phyloP scores from a whole-genome alignment of 2,329 filamentous ascomycete species.

The Nothomitra cinnamomea region DNA sequence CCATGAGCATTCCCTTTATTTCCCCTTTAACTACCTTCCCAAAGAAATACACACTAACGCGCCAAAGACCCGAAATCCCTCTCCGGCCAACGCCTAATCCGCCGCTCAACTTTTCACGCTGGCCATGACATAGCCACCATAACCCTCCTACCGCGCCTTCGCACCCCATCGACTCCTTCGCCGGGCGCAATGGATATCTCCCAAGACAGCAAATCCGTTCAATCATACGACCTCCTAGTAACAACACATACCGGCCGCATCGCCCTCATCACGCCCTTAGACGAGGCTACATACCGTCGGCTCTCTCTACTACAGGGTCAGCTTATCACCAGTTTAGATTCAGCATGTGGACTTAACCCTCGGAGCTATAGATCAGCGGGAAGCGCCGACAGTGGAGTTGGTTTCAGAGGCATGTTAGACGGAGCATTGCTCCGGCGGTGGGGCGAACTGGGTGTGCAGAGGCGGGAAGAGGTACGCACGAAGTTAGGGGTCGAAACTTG shows the following conservation, averaged over 20 bases:
- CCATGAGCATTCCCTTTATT: neutral
- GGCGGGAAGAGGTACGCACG: constrained; percentile 53
- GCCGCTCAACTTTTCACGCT: constrained; percentile 73
- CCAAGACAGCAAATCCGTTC: constrained; percentile 12
- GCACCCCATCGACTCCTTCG: constrained; percentile 24
- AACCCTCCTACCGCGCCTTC: constrained; percentile 54
- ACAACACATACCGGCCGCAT: constrained; percentile 62
- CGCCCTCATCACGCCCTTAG: constrained; percentile 57
- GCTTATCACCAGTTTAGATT: constrained; percentile 57
- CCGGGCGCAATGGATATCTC: constrained; percentile 18
- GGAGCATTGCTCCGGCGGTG: constrained; percentile 59
- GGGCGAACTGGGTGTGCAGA: constrained; percentile 55
- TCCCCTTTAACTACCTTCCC: constrained; percentile 9
- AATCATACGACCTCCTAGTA: constrained; percentile 41
- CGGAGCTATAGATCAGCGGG: constrained; percentile 47
- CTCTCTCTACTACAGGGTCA: constrained; percentile 69
- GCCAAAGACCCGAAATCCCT: constrained; percentile 77
- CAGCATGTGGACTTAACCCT: constrained; percentile 67
- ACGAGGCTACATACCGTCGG: constrained; percentile 68
- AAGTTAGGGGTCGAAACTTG: constrained; percentile 53
- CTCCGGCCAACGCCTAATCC: constrained; percentile 71
- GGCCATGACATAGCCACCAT: constrained; percentile 63
- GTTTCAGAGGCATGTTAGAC: constrained; percentile 48
- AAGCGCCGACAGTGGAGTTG: constrained; percentile 20
- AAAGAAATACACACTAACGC: constrained; percentile 9